Percentiles rank a stretch among this genome's conserved stretches.
These are phyloP conservation scores for Trifolium repens DNA, from an alignment of 306 rosid genomes.

Conservation along the genomic window DNA sequence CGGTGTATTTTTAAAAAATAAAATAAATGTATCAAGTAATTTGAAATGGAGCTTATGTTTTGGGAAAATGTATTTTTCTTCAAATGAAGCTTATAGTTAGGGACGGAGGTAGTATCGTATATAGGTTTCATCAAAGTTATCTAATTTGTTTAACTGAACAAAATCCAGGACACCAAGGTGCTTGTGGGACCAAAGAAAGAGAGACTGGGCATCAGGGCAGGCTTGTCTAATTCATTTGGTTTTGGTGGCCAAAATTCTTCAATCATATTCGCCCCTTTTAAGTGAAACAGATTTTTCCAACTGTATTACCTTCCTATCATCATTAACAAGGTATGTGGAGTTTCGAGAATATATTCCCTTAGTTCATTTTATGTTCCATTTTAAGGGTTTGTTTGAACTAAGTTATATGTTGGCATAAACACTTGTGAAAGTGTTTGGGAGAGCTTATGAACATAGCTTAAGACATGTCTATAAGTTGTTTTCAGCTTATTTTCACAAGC, in stretches of 20 bases:
- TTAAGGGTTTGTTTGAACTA: not conserved
- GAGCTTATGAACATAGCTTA: not conserved
- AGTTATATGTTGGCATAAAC: not conserved
- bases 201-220: conserved; percentile 75
- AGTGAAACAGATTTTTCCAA: conserved; percentile 44
- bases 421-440: not conserved
- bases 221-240: conserved; percentile 86
- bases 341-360: conserved; percentile 12
- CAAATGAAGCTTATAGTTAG: not conserved
- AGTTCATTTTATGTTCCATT: conserved; percentile 1
- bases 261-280: conserved; percentile 78
- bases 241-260: conserved; percentile 96
- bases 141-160: conserved; percentile 41
- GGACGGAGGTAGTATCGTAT: not conserved
- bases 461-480: not conserved
- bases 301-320: conserved; percentile 44
- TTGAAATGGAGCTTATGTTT: not conserved
- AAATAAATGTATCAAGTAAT: not conserved
- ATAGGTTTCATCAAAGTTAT: conserved; percentile 11
- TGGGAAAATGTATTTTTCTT: not conserved
- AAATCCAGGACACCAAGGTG: conserved; percentile 64
- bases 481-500: not conserved
- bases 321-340: conserved; percentile 49
- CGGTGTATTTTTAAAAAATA: not conserved
- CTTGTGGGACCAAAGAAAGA: conserved; percentile 83